Conservation (phyloP, 176 grass and related monocot species). For the Carex scoparia region DNA sequence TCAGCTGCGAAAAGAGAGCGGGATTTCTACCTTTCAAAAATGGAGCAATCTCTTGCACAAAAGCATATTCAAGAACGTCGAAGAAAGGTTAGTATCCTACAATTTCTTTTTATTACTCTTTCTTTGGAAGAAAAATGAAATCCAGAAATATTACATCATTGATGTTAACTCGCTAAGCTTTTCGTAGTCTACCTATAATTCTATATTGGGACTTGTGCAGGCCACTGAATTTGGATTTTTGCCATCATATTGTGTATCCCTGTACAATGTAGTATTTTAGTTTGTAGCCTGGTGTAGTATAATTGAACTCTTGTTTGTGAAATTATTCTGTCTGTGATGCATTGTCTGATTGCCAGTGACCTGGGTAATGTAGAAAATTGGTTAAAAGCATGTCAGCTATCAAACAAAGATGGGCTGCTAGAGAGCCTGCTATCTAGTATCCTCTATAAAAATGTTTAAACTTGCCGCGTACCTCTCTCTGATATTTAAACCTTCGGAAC, state of each 20-base stretch:
- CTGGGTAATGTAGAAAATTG: not conserved
- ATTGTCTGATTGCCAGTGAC: not conserved
- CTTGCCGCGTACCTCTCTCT: not conserved
- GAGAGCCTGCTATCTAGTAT: not conserved
- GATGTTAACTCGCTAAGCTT: conserved; percentile 5
- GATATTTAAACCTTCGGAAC: not conserved
- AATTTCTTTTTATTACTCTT: conserved; percentile 15
- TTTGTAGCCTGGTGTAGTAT: not conserved
- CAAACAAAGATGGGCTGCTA: not conserved
- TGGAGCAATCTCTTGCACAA: conserved; percentile 47
- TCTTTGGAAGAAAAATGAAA: not conserved
- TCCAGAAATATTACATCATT: not conserved
- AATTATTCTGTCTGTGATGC: not conserved
- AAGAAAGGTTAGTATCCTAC: conserved; percentile 49
- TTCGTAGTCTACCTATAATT: not conserved
- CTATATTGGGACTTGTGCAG: not conserved
- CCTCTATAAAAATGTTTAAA: not conserved
- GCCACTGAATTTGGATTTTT: not conserved
- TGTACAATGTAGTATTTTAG: not conserved
- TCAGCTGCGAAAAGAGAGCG: conserved; percentile 88
- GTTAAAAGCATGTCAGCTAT: not conserved
- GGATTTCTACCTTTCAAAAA: conserved; percentile 80
- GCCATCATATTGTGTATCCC: not conserved
- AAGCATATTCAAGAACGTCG: conserved; percentile 66
- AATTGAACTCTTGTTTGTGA: not conserved